phyloP scores from a whole-genome alignment of 2,329 filamentous ascomycete species.

The Xylariomycetidae sp. region DNA sequence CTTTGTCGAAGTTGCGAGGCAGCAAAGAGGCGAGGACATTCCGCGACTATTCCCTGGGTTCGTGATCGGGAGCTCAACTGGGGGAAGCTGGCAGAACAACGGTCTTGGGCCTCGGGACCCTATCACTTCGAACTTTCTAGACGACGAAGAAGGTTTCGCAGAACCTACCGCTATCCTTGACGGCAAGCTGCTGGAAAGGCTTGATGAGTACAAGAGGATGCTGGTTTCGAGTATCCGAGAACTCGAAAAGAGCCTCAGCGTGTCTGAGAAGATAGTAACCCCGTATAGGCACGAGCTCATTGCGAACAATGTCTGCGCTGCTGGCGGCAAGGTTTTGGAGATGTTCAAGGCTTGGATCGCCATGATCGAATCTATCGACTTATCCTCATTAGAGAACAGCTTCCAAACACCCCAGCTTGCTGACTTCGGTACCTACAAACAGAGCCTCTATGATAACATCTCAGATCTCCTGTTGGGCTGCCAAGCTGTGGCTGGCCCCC shows the following conservation, averaged over 20 bases:
- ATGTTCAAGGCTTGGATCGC: constrained; percentile 87
- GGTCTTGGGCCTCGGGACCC: constrained; percentile 61
- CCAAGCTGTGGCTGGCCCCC: constrained; percentile 83
- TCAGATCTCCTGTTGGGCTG: constrained; percentile 84
- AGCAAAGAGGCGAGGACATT: constrained; percentile 90
- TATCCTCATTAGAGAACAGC: constrained; percentile 71
- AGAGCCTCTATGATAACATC: constrained; percentile 88
- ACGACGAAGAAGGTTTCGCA: constrained; percentile 68
- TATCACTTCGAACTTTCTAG: constrained; percentile 77
- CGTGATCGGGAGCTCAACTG: constrained; percentile 75
- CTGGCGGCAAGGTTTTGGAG: constrained; percentile 77
- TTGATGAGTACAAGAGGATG: constrained; percentile 82
- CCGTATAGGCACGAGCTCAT: constrained; percentile 73
- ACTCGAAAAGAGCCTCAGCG: constrained; percentile 75
- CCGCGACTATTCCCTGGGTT: constrained; percentile 92
- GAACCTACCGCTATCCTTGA: constrained; percentile 76
- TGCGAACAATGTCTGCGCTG: constrained; percentile 75
- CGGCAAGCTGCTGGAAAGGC: constrained; percentile 68
- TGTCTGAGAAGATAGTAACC: constrained; percentile 78
- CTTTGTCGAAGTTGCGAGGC: constrained; percentile 91
- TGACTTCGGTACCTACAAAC: constrained; percentile 88
- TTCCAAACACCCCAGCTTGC: constrained; percentile 80
- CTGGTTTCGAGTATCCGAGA: constrained; percentile 82
- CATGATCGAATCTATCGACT: constrained; percentile 85
- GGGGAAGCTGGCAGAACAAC: constrained; percentile 85